A percentile compares a stretch with the other conserved stretches of the same genome.
Conservation (phyloP, 495 filamentous ascomycete species). For the Saxophila tyrrhenica region DNA sequence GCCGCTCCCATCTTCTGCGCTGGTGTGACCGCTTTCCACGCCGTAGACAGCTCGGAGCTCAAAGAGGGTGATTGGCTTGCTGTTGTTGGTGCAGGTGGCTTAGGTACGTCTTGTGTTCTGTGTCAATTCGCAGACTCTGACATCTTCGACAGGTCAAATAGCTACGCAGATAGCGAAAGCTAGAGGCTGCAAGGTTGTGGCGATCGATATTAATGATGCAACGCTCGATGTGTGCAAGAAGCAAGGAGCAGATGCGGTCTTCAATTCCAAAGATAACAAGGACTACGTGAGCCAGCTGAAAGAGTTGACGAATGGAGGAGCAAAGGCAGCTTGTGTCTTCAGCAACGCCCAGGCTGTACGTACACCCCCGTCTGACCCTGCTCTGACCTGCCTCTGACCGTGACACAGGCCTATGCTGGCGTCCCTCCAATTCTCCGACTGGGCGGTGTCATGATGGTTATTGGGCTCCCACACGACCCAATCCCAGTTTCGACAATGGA, state of each 20-base stretch:
- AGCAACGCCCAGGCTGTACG: slow-evolving; percentile 25
- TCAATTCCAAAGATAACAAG: slow-evolving; percentile 29
- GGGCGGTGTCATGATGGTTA: slow-evolving; percentile 33
- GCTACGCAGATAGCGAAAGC: slow-evolving; percentile 26
- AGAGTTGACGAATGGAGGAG: slow-evolving; percentile 27
- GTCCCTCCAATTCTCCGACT: slow-evolving; percentile 20
- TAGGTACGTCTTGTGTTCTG: neutral
- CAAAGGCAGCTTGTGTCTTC: slow-evolving; percentile 30
- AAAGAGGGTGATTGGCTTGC: slow-evolving; percentile 29
- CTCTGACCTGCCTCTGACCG: neutral
- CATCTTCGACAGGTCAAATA: slow-evolving; percentile 6
- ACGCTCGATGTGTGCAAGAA: slow-evolving; percentile 25
- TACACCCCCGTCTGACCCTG: neutral
- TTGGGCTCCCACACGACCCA: slow-evolving; percentile 30
- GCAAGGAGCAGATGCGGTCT: slow-evolving; percentile 26
- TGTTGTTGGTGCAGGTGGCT: slow-evolving; percentile 14
- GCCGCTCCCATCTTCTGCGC: slow-evolving; percentile 31
- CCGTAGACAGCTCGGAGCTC: slow-evolving; percentile 31
- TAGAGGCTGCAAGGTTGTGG: slow-evolving; percentile 25
- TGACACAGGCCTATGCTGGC: slow-evolving; percentile 18
- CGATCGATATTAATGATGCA: slow-evolving; percentile 24
- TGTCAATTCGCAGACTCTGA: no score
- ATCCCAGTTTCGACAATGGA: slow-evolving; percentile 25
- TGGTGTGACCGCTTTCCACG: slow-evolving; percentile 33
- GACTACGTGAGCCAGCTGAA: slow-evolving; percentile 28